Evolutionary conservation across 176 grass and related monocot species (phyloP).

Genomic region (Lolium perenne): DNA sequence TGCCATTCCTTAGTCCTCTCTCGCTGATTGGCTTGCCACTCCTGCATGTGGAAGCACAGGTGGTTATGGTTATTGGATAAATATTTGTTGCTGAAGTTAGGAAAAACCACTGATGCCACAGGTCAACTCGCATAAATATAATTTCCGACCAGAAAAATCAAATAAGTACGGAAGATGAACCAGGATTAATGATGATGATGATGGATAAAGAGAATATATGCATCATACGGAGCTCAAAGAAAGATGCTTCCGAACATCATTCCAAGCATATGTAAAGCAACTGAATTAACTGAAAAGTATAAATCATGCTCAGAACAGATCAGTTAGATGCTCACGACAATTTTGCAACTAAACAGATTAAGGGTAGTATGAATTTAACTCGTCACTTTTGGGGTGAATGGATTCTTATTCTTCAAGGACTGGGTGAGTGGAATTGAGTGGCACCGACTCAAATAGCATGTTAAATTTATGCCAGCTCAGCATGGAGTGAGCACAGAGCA

Average conservation of each 20-base stretch:
- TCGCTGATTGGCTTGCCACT: slow-evolving; percentile 77
- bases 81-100: slow-evolving; percentile 16
- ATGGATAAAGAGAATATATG: background rate
- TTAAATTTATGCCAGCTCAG: background rate
- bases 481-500: background rate
- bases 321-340: background rate
- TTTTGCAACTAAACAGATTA: background rate
- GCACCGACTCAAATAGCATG: background rate
- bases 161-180: slow-evolving; percentile 1
- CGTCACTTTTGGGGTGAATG: background rate
- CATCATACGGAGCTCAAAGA: background rate
- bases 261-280: background rate
- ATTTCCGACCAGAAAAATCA: background rate
- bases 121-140: background rate
- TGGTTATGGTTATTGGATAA: slow-evolving; percentile 5
- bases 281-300: background rate
- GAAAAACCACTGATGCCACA: background rate
- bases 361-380: background rate
- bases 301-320: background rate
- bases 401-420: too few relatives aligned
- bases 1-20: slow-evolving; percentile 91
- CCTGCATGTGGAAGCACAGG: slow-evolving; percentile 54
- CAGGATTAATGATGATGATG: background rate
- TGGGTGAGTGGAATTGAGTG: background rate
- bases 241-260: background rate